phyloP scores from a whole-genome alignment of 345 rosid species.

The Gossypium thurberi region DNA sequence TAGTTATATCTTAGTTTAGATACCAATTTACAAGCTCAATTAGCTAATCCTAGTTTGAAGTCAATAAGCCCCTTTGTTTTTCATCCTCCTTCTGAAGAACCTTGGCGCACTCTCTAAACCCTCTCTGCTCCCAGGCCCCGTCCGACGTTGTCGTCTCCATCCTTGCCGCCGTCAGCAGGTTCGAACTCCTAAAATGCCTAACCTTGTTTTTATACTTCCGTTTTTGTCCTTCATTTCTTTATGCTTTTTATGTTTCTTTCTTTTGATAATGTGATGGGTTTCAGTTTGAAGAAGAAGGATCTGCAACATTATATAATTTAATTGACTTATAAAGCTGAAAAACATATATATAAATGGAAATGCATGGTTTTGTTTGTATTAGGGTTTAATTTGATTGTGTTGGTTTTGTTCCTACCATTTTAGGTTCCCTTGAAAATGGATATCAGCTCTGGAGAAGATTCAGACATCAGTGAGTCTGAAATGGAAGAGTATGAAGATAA shows the following conservation, averaged over 20 bases:
- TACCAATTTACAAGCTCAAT: not conserved
- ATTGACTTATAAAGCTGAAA: not conserved
- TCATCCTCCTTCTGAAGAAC: not conserved
- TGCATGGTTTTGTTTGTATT: not conserved
- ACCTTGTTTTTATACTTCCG: not conserved
- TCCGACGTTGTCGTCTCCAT: not conserved
- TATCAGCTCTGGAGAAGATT: slow-evolving; percentile 27
- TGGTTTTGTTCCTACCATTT: not conserved
- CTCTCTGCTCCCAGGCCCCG: not conserved
- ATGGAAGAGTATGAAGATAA: slow-evolving; percentile 40
- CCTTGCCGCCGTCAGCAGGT: not conserved
- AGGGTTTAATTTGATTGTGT: not conserved
- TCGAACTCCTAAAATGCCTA: not conserved
- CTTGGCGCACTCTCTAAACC: not conserved
- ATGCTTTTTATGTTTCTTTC: not conserved
- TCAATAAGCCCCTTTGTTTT: not conserved
- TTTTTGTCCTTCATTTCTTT: not conserved
- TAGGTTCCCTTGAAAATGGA: slow-evolving; percentile 20
- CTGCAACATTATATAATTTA: not conserved
- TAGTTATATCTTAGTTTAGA: too few relatives aligned
- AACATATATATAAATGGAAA: not conserved
- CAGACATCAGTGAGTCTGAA: slow-evolving; percentile 45
- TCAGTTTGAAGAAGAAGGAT: not conserved
- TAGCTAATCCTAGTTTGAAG: not conserved
- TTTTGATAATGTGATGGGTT: not conserved